phyloP scores from a whole-genome alignment of 495 filamentous ascomycete species.

The Cairneyella variabilis region DNA sequence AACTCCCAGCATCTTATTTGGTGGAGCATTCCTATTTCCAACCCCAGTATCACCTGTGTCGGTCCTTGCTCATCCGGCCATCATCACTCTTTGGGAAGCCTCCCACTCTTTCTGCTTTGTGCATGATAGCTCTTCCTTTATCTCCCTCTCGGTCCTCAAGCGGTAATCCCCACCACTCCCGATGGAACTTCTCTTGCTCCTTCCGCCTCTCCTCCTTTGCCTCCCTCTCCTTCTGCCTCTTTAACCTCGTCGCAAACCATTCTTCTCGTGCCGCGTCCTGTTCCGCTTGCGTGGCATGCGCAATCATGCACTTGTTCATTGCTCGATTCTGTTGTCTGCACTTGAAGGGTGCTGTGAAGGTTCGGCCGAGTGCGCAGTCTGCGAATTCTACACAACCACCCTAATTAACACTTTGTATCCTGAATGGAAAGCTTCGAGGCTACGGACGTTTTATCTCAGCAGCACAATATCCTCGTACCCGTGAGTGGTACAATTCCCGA shows the following conservation, averaged over 20 bases:
- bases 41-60: slow-evolving; percentile 20
- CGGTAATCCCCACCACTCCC: slow-evolving; percentile 59
- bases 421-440: too few relatives aligned
- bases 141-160: slow-evolving; percentile 36
- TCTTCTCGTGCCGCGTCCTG: slow-evolving; percentile 87
- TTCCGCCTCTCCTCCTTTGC: slow-evolving; percentile 51
- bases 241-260: slow-evolving; percentile 76
- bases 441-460: slow-evolving; percentile 67
- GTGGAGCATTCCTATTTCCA: background rate
- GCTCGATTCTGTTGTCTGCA: slow-evolving; percentile 72
- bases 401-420: too few relatives aligned
- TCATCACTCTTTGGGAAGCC: slow-evolving; percentile 28
- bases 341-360: slow-evolving; percentile 77
- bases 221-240: slow-evolving; percentile 60
- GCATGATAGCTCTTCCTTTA: slow-evolving; percentile 32
- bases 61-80: slow-evolving; percentile 24
- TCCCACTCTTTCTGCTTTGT: slow-evolving; percentile 25
- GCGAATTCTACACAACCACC: slow-evolving; percentile 63
- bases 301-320: slow-evolving; percentile 94
- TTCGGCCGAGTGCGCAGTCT: slow-evolving; percentile 79
- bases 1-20: slow-evolving; percentile 15
- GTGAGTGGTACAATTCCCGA: slow-evolving; percentile 81
- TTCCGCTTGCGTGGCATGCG: slow-evolving; percentile 76
- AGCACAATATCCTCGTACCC: slow-evolving; percentile 73
- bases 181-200: slow-evolving; percentile 53